Conservation (phyloP, 2,329 filamentous ascomycete species). For the Clonostachys solani region DNA sequence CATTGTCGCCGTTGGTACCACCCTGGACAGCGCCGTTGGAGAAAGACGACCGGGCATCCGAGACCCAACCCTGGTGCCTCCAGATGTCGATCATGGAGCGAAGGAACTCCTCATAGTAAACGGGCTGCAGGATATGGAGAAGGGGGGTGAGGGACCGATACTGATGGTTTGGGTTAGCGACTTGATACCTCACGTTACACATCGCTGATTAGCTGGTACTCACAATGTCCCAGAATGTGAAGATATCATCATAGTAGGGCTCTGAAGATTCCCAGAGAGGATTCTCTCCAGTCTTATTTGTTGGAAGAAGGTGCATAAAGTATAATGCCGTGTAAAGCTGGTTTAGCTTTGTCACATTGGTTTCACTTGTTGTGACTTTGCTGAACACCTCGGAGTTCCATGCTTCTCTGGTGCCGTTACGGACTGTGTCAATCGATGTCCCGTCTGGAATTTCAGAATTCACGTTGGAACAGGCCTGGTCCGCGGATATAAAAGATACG, state of each 20-base stretch:
- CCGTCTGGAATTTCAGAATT: slow-evolving; percentile 48
- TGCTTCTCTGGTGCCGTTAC: slow-evolving; percentile 36
- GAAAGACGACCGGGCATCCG: slow-evolving; percentile 63
- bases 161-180: slow-evolving; percentile 5
- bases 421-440: slow-evolving; percentile 36
- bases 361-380: slow-evolving; percentile 57
- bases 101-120: slow-evolving; percentile 59
- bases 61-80: slow-evolving; percentile 59
- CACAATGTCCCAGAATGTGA: slow-evolving; percentile 60
- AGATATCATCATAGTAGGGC: slow-evolving; percentile 69
- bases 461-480: slow-evolving; percentile 55
- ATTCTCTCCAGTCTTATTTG: slow-evolving; percentile 69
- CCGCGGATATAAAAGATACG: slow-evolving; percentile 62
- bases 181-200: not conserved
- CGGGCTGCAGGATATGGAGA: slow-evolving; percentile 61
- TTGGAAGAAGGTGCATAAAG: slow-evolving; percentile 65
- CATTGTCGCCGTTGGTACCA: slow-evolving; percentile 67
- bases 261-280: slow-evolving; percentile 59
- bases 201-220: not conserved
- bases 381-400: slow-evolving; percentile 62
- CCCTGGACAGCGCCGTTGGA: slow-evolving; percentile 67
- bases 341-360: slow-evolving; percentile 36
- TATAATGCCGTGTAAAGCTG: slow-evolving; percentile 67
- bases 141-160: slow-evolving; percentile 63
- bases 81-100: slow-evolving; percentile 66